These are phyloP conservation scores for Theobroma cacao DNA, from an alignment of 345 rosid genomes.

Conservation along the genomic window DNA sequence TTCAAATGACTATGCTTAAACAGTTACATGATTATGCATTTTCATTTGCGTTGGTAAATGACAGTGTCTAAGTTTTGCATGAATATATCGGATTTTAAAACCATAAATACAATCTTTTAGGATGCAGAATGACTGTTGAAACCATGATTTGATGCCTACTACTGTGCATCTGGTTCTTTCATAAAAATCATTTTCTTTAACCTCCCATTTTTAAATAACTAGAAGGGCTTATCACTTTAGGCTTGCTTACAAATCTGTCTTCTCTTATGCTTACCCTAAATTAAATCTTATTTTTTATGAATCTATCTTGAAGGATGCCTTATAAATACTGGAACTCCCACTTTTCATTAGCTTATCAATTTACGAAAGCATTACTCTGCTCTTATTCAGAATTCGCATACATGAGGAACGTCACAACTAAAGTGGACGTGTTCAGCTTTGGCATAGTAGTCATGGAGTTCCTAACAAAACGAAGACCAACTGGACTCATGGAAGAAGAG, in stretches of 20 bases:
- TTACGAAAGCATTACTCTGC: not conserved
- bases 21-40: not conserved
- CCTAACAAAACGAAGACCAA: conserved; percentile 70
- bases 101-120: not conserved
- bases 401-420: conserved; percentile 71
- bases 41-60: not conserved
- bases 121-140: too few species aligned
- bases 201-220: too few species aligned
- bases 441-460: conserved; percentile 75
- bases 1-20: not conserved
- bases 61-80: not conserved
- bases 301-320: too few species aligned
- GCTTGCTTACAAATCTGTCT: too few species aligned
- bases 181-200: too few species aligned
- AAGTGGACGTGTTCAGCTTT: conserved; percentile 87
- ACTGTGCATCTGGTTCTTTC: too few species aligned
- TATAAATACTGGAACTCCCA: not conserved
- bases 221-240: too few species aligned
- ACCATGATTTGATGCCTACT: too few species aligned
- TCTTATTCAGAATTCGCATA: conserved; percentile 69
- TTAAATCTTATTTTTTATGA: too few species aligned
- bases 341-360: not conserved
- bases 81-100: not conserved
- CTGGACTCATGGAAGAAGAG: conserved; percentile 47
- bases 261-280: too few species aligned